phyloP scores from a whole-genome alignment of 2,329 filamentous ascomycete species.

The Metarhizium humberi region DNA sequence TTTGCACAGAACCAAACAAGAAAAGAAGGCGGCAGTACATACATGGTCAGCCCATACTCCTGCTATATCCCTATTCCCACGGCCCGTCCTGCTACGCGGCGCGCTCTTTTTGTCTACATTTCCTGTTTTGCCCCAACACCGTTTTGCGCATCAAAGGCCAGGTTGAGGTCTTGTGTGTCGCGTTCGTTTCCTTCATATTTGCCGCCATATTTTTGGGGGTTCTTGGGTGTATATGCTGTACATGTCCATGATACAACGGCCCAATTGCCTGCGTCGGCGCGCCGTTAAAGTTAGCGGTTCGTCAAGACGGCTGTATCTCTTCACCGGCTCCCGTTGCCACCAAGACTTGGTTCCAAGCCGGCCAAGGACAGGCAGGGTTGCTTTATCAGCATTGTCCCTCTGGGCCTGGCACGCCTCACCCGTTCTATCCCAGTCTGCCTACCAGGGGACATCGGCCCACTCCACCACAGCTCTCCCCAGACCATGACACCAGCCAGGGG shows the following conservation, averaged over 20 bases:
- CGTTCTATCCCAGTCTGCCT: conserved; percentile 38
- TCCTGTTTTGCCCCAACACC: neutral
- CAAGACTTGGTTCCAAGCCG: conserved; percentile 15
- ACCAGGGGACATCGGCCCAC: conserved; percentile 28
- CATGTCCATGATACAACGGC: too few species aligned
- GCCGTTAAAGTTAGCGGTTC: neutral
- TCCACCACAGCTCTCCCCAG: conserved; percentile 28
- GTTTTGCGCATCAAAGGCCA: neutral
- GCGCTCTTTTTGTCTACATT: neutral
- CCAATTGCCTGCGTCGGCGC: neutral
- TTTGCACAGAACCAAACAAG: neutral
- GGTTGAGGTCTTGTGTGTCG: neutral
- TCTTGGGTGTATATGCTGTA: neutral
- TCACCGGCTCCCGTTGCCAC: neutral
- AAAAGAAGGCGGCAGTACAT: neutral
- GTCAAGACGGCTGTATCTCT: neutral
- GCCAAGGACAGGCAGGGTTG: conserved; percentile 19
- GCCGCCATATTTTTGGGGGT: neutral
- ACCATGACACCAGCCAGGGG: conserved; percentile 37
- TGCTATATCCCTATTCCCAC: neutral
- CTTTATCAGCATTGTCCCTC: conserved; percentile 30
- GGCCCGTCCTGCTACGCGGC: neutral
- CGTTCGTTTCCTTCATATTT: neutral
- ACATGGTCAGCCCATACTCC: neutral
- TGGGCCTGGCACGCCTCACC: conserved; percentile 39